phyloP scores from a whole-genome alignment of 495 filamentous ascomycete species.

The Cercophora sp. region DNA sequence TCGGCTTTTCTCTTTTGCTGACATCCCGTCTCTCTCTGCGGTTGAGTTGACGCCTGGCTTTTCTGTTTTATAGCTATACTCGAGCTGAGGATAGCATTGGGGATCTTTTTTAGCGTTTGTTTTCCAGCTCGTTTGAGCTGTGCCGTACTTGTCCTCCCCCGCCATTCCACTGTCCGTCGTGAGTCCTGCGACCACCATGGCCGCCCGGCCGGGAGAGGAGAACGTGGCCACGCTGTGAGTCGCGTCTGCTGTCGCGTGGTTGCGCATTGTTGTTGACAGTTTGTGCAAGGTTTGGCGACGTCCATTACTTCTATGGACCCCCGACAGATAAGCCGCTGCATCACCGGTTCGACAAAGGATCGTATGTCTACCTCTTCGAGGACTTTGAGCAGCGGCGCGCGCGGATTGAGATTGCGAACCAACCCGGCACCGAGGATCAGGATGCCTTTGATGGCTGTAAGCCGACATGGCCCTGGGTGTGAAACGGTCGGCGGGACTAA shows the following conservation, averaged over 20 bases:
- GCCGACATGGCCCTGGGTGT: slow-evolving; percentile 20
- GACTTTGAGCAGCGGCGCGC: slow-evolving; percentile 63
- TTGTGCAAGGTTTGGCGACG: slow-evolving; percentile 69
- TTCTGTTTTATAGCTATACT: too few species aligned
- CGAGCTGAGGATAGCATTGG: too few species aligned
- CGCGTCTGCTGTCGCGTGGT: too few species aligned
- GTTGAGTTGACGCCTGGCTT: too few species aligned
- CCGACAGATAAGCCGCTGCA: slow-evolving; percentile 67
- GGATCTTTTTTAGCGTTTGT: too few species aligned
- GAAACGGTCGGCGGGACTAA: slow-evolving; percentile 8
- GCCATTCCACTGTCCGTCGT: background rate
- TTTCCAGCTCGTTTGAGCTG: too few species aligned
- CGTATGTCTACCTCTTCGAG: slow-evolving; percentile 84
- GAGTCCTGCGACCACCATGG: slow-evolving; percentile 52
- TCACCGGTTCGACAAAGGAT: slow-evolving; percentile 85
- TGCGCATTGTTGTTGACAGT: too few species aligned
- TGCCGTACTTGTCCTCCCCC: too few species aligned
- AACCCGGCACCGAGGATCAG: slow-evolving; percentile 79
- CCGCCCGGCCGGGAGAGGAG: slow-evolving; percentile 72
- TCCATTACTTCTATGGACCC: slow-evolving; percentile 82
- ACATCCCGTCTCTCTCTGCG: too few species aligned
- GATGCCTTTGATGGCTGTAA: slow-evolving; percentile 84
- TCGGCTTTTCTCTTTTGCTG: too few species aligned
- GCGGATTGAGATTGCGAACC: slow-evolving; percentile 82
- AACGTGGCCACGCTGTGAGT: slow-evolving; percentile 75